These are phyloP conservation scores for Conringia planisiliqua DNA, from an alignment of 345 rosid genomes.

Conservation along the genomic window DNA sequence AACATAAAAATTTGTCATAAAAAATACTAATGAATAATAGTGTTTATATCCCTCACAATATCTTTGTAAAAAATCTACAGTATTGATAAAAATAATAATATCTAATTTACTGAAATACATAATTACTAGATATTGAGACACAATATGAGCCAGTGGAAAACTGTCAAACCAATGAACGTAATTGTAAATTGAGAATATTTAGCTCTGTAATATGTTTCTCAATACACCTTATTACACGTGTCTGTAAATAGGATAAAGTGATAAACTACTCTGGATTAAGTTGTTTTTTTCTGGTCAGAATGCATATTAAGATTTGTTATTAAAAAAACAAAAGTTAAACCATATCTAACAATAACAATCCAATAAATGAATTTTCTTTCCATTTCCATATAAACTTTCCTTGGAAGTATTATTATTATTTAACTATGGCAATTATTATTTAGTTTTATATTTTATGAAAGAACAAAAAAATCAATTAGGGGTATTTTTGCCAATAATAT, in stretches of 20 bases:
- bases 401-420: conserved; percentile 5
- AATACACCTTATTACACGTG: background rate
- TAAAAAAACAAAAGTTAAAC: background rate
- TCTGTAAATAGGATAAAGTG: background rate
- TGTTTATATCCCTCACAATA: too few species aligned
- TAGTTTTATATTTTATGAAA: background rate
- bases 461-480: background rate
- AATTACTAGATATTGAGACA: background rate
- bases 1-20: too few species aligned
- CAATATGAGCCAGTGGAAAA: background rate
- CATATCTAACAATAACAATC: background rate
- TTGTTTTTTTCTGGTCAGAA: conserved; percentile 3
- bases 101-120: background rate
- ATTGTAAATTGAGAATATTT: background rate
- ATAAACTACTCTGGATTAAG: background rate
- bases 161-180: background rate
- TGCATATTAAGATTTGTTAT: background rate
- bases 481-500: background rate
- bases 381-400: background rate
- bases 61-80: too few species aligned
- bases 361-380: background rate
- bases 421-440: background rate
- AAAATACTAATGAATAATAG: too few species aligned
- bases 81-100: background rate
- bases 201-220: background rate